Conservation (phyloP, 352 stramenopile genomes). For the Phytophthora foliorum region DNA sequence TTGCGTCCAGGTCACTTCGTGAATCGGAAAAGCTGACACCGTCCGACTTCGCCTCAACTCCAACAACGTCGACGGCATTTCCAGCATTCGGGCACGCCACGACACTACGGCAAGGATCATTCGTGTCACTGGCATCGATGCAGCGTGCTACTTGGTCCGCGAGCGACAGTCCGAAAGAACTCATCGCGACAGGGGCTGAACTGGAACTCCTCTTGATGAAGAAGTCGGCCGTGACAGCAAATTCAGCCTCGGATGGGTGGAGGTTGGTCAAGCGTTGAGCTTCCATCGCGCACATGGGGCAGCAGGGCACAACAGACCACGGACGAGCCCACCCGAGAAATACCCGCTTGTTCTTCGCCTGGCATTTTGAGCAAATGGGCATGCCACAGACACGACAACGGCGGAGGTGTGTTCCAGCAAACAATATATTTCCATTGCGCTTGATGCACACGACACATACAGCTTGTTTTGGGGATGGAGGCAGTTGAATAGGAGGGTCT, state of each 20-base stretch:
- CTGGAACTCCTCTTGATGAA: constrained; percentile 2
- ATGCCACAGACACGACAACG: constrained; percentile 25
- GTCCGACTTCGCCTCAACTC: too few species aligned
- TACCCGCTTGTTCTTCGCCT: constrained; percentile 23
- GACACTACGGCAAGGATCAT: neutral
- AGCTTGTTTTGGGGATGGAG: constrained; percentile 6
- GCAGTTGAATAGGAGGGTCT: constrained; percentile 4
- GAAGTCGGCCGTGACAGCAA: constrained; percentile 33
- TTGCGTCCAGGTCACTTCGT: neutral
- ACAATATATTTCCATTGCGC: constrained; percentile 1
- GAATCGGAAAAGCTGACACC: constrained; percentile 5
- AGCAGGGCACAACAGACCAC: constrained; percentile 40
- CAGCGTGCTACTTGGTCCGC: neutral
- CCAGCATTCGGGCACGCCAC: neutral
- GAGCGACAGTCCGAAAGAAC: neutral
- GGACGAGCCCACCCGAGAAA: constrained; percentile 31
- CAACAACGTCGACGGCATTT: too few species aligned
- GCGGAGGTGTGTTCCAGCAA: constrained; percentile 17
- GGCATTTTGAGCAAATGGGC: constrained; percentile 31
- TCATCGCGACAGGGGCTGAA: neutral
- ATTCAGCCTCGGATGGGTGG: constrained; percentile 31
- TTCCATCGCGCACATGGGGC: constrained; percentile 46
- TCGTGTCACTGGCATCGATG: neutral
- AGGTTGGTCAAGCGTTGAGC: constrained; percentile 42
- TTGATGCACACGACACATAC: constrained; percentile 34